Evolutionary conservation across 257 asterid genomes (phyloP).

Genomic region (Capsicum pubescens): DNA sequence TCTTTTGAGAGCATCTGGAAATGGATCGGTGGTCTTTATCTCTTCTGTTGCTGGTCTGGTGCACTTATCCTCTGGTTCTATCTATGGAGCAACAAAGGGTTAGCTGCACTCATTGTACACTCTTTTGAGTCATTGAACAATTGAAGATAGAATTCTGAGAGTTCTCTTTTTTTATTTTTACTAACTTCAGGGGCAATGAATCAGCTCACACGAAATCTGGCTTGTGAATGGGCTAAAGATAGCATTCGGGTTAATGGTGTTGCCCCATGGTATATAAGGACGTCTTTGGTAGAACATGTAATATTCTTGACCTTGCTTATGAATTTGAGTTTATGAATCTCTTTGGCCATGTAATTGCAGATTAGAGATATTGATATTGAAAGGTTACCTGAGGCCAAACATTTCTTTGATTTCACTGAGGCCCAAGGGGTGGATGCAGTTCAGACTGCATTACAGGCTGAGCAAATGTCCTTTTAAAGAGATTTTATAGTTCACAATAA

Average conservation of each 20-base stretch:
- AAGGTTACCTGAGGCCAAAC: neutral
- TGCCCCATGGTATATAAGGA: conserved; percentile 94
- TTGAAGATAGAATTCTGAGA: conserved; percentile 6
- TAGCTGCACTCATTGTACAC: conserved; percentile 21
- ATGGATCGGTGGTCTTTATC: conserved; percentile 73
- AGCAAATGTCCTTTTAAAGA: neutral
- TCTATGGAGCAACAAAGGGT: conserved; percentile 96
- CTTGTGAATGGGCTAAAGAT: conserved; percentile 98
- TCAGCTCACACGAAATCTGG: conserved; percentile 87
- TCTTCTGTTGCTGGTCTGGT: conserved; percentile 87
- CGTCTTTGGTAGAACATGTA: conserved; percentile 80
- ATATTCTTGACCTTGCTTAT: conserved; percentile 33
- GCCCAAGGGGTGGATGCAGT: neutral
- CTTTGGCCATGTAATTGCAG: neutral
- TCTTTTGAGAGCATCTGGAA: conserved; percentile 83
- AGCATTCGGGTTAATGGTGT: conserved; percentile 84
- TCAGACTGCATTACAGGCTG: neutral
- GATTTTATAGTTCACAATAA: neutral
- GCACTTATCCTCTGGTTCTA: conserved; percentile 70
- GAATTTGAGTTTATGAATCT: neutral
- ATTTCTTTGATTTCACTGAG: neutral
- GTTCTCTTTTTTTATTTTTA: conserved; percentile 9
- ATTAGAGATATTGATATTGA: neutral
- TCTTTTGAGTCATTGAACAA: neutral
- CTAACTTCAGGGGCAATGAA: conserved; percentile 78